Evolutionary conservation across 768 basidiomycete genomes (phyloP), one percentile per base, ranked within the genome.

Genomic region (Cystofilobasidium bisporidii): DNA sequence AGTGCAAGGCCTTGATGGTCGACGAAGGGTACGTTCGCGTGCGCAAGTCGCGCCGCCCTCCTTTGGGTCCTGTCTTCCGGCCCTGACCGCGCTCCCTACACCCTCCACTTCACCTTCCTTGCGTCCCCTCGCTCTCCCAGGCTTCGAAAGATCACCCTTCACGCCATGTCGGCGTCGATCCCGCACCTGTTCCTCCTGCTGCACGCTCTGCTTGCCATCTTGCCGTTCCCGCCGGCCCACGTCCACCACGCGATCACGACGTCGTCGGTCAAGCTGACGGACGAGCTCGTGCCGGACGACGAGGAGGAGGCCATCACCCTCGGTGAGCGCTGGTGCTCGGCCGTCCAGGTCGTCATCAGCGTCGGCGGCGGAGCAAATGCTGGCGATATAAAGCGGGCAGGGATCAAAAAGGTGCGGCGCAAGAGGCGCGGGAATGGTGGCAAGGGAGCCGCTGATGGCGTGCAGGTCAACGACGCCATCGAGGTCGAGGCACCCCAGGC

Each of bases 201-300:
- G 14, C 73, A 77, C 64, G 71, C 77, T 8, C 58, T 78, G 9
- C 64, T 76, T n/a, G 74, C 77, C 57, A 71, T 76, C 33, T 69
- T 78, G 28, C 77, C 77, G 2, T 78, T 73, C 67, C 76, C 76
- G 0, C 60, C 47, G 33, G 65, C 72, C 9, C 70, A 71, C 5
- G 70, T 78, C 47, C 72, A 73, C 71, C 73, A 78, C 62, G 59
- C 68, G 11, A n/a, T 64, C 45, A 64, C 47, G 28, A 69, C 68
- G 10, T 64, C 68, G 9, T 69, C 68, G 53, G 63, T 69, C 26
- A 33, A 55, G 24, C 33, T 69, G 20, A 69, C 68, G 36, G 68
- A 69, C 24, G 76, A 77, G 72, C 72, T 78, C 53, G 63, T 68
- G 2, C 76, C 76, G 3, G 77, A 78, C 58, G 75, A 78, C 61